A percentile compares a stretch with the other conserved stretches of the same genome.
Evolutionary conservation across 1,139 yeast genomes (phyloP).

Genomic region (Geotrichum aggregatum): DNA sequence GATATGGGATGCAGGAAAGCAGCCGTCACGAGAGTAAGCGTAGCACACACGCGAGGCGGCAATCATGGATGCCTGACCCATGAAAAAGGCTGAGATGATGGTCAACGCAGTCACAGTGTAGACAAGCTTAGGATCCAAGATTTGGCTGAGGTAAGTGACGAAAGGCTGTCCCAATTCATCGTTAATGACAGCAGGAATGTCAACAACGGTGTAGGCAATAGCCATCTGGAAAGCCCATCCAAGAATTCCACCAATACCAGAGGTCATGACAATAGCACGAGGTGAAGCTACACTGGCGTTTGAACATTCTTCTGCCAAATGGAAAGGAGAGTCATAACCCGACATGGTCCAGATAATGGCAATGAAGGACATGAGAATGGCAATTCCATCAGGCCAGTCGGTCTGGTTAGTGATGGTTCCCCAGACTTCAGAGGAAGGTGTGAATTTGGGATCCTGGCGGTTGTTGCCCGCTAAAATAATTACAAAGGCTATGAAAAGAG

Average conservation of each 20-base stretch:
- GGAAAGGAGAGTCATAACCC: slow-evolving; percentile 73
- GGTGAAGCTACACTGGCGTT: slow-evolving; percentile 66
- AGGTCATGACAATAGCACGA: slow-evolving; percentile 60
- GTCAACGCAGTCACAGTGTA: slow-evolving; percentile 57
- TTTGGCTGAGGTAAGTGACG: slow-evolving; percentile 54
- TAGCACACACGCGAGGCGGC: slow-evolving; percentile 67
- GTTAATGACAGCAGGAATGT: slow-evolving; percentile 48
- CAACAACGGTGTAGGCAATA: slow-evolving; percentile 60
- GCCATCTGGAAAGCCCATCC: slow-evolving; percentile 64
- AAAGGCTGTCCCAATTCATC: slow-evolving; percentile 63
- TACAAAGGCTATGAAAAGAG: slow-evolving; percentile 53
- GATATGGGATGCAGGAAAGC: slow-evolving; percentile 55
- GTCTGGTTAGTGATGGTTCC: slow-evolving; percentile 52
- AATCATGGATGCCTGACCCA: slow-evolving; percentile 67
- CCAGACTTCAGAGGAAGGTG: slow-evolving; percentile 54
- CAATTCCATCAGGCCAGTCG: slow-evolving; percentile 63
- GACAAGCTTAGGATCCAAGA: slow-evolving; percentile 46
- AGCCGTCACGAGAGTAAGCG: slow-evolving; percentile 67
- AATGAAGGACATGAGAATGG: slow-evolving; percentile 57
- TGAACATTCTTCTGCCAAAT: slow-evolving; percentile 65
- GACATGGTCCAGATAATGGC: slow-evolving; percentile 75
- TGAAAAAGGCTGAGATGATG: slow-evolving; percentile 55
- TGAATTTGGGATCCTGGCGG: slow-evolving; percentile 47
- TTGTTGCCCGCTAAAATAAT: slow-evolving; percentile 56
- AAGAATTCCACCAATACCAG: slow-evolving; percentile 56